These are phyloP conservation scores for Erysimum pusillum DNA, from an alignment of 441 rosid species.

Conservation along the genomic window DNA sequence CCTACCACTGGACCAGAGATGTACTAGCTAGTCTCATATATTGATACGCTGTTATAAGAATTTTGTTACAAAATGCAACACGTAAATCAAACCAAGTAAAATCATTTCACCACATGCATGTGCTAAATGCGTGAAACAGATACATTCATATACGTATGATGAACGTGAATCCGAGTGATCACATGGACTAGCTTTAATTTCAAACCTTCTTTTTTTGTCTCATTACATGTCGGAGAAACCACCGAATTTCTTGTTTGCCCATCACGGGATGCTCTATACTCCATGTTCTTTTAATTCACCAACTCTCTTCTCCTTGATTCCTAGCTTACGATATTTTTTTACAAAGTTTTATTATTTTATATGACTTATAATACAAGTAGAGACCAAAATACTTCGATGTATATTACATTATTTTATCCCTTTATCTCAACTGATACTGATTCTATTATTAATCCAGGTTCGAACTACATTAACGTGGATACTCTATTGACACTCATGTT, in stretches of 20 bases:
- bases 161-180: conserved; percentile 30
- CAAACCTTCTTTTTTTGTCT: conserved; percentile 42
- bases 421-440: background rate
- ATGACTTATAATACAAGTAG: background rate
- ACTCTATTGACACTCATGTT: conserved; percentile 1
- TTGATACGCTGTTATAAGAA: background rate
- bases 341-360: no score
- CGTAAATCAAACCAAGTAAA: conserved; percentile 18
- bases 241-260: conserved; percentile 35
- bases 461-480: background rate
- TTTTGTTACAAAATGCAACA: conserved; percentile 18
- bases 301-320: background rate
- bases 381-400: background rate
- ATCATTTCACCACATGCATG: conserved; percentile 32
- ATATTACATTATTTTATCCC: conserved; percentile 1
- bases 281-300: conserved; percentile 1
- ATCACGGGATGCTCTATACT: conserved; percentile 39
- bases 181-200: conserved; percentile 39
- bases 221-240: conserved; percentile 42
- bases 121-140: conserved; percentile 26
- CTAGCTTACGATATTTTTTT: background rate
- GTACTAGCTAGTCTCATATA: background rate
- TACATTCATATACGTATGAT: background rate
- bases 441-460: background rate
- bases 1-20: no score